Conservation (phyloP, 1,284 basidiomycete genomes). For the Cystobasidium sp. region DNA sequence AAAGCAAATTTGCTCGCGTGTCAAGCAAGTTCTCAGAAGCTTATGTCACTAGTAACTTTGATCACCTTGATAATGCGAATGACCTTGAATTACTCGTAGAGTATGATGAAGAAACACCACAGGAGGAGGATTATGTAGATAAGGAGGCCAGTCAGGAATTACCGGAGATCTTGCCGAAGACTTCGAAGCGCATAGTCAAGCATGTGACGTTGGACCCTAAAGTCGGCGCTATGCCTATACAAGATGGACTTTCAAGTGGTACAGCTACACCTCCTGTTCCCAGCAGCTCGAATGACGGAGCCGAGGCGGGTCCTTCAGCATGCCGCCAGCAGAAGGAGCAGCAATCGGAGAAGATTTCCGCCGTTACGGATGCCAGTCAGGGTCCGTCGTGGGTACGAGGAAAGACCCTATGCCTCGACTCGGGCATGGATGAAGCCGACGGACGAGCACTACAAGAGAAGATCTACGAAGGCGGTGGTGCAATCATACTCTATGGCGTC, state of each 20-base stretch:
- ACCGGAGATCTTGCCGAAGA: constrained; percentile 1
- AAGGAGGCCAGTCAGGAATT: constrained; percentile 8
- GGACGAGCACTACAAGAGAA: background rate
- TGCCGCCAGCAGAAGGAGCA: background rate
- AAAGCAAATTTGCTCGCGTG: constrained; percentile 43
- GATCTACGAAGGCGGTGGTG: background rate
- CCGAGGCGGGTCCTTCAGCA: no score
- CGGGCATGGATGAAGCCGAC: background rate
- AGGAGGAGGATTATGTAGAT: background rate
- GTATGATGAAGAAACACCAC: background rate
- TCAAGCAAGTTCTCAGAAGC: constrained; percentile 26
- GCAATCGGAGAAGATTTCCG: background rate
- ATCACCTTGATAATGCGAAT: constrained; percentile 20
- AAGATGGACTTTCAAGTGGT: background rate
- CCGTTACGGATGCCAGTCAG: no score
- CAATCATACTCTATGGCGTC: background rate
- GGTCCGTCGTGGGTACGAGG: background rate
- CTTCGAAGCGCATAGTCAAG: background rate
- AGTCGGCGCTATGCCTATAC: background rate
- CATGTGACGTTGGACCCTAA: background rate
- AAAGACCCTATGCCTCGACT: constrained; percentile 6
- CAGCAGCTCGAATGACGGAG: constrained; percentile 22
- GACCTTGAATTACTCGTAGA: constrained; percentile 34
- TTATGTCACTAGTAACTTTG: constrained; percentile 26
- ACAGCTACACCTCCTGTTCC: background rate